Evolutionary conservation across 2,329 filamentous ascomycete species (phyloP).

Genomic region (Claviceps quebecensis): DNA sequence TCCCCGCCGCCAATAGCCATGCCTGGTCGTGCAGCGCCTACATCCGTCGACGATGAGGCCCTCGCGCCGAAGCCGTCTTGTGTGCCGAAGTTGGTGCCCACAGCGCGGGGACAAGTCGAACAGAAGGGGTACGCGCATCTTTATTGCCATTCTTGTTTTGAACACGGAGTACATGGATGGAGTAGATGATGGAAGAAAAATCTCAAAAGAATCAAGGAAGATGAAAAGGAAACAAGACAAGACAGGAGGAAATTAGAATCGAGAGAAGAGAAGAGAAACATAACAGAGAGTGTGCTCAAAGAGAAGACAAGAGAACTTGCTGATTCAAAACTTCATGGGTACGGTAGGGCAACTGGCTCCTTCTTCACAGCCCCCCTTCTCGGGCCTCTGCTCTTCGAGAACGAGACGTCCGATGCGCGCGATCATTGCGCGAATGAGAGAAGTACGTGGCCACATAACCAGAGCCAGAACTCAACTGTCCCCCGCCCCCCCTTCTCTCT

Average conservation of each 20-base stretch:
- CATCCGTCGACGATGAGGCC: constrained; percentile 19
- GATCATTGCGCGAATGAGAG: constrained; percentile 71
- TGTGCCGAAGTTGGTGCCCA: constrained; percentile 12
- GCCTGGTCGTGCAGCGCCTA: neutral
- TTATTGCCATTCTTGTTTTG: constrained; percentile 3
- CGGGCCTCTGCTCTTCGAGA: constrained; percentile 58
- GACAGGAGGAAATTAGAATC: too few species aligned
- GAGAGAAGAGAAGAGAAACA: too few species aligned
- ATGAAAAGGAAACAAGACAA: too few species aligned
- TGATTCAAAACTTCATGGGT: too few species aligned
- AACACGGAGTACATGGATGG: too few species aligned
- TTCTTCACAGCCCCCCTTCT: constrained; percentile 51
- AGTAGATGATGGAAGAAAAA: too few species aligned
- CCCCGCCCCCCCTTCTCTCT: neutral
- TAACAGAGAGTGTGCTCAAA: too few species aligned
- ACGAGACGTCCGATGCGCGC: constrained; percentile 58
- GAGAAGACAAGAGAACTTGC: too few species aligned
- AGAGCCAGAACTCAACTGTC: too few species aligned
- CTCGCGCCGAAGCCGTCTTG: constrained; percentile 23
- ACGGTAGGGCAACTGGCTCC: constrained; percentile 9
- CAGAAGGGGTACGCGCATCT: constrained; percentile 20
- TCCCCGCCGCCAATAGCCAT: neutral
- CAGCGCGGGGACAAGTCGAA: too few species aligned
- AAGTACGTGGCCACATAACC: constrained; percentile 27
- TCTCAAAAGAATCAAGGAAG: too few species aligned